Percentiles rank a stretch among this genome's conserved stretches.
These are phyloP conservation scores for Mucor velutinosus DNA, from an alignment of 371 early-diverging fungal species.

Conservation along the genomic window DNA sequence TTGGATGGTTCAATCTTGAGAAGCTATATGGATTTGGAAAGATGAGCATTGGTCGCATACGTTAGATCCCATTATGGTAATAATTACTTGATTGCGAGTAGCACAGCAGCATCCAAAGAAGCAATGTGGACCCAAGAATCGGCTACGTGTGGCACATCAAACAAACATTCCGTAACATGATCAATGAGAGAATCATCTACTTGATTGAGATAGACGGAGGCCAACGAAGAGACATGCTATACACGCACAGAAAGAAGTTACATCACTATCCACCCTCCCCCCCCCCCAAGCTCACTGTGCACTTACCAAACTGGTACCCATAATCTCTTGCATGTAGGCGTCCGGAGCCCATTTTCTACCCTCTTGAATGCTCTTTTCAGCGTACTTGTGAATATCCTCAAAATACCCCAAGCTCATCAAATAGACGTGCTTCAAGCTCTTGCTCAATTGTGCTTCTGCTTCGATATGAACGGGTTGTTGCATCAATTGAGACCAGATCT, in stretches of 20 bases:
- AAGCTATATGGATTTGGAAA: conserved; percentile 36
- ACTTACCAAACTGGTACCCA: conserved; percentile 66
- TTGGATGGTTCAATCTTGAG: conserved; percentile 48
- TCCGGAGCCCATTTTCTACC: conserved; percentile 54
- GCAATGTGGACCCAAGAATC: conserved; percentile 62
- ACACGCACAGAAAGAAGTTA: not conserved
- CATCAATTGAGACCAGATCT: conserved; percentile 49
- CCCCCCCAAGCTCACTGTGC: too few relatives aligned
- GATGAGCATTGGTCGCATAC: not conserved
- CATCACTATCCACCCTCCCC: not conserved
- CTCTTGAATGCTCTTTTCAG: conserved; percentile 47
- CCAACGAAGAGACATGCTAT: conserved; percentile 62
- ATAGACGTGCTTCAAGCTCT: conserved; percentile 48
- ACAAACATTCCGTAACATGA: conserved; percentile 59
- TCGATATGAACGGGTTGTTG: conserved; percentile 25
- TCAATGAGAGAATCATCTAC: conserved; percentile 63
- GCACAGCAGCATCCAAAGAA: conserved; percentile 59
- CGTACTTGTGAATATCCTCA: conserved; percentile 55
- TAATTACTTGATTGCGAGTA: conserved; percentile 63
- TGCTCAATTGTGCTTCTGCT: conserved; percentile 11
- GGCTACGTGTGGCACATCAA: conserved; percentile 48
- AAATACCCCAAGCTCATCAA: conserved; percentile 62
- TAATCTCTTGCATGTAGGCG: conserved; percentile 64
- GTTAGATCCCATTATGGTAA: not conserved
- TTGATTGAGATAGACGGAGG: conserved; percentile 59